Percentiles rank a stretch among this genome's conserved stretches.
These are phyloP conservation scores for Solanum sparsipilum DNA, from an alignment of 257 asterid species.

Conservation along the genomic window DNA sequence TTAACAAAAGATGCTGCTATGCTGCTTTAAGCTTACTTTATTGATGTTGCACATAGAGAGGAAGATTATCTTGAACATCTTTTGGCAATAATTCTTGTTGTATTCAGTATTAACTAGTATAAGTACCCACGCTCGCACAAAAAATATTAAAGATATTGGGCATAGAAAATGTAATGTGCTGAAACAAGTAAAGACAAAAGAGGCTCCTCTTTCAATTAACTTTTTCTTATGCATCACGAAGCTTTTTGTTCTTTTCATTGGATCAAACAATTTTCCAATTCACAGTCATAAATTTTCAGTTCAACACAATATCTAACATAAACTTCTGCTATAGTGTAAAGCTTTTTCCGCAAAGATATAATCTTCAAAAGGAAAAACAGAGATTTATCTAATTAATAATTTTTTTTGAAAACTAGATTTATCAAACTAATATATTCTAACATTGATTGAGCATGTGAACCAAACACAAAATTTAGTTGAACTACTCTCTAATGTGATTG, in stretches of 20 bases:
- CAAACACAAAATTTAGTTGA: background rate
- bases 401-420: background rate
- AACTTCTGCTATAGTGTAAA: background rate
- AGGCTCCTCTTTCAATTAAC: background rate
- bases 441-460: background rate
- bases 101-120: background rate
- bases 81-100: background rate
- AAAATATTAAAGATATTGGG: background rate
- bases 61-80: background rate
- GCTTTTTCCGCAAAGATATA: background rate
- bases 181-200: background rate
- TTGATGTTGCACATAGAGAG: background rate
- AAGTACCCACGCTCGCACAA: background rate
- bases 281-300: background rate
- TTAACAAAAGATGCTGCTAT: background rate
- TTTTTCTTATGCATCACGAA: background rate
- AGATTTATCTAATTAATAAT: background rate
- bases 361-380: background rate
- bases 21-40: background rate
- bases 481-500: background rate
- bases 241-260: background rate
- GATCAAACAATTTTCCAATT: background rate
- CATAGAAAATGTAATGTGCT: background rate
- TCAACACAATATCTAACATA: background rate
- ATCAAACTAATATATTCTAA: background rate